A percentile compares a stretch with the other conserved stretches of the same genome.
These are phyloP conservation scores for Posidonia oceanica DNA, from an alignment of 116 monocot genomes.

Conservation along the genomic window DNA sequence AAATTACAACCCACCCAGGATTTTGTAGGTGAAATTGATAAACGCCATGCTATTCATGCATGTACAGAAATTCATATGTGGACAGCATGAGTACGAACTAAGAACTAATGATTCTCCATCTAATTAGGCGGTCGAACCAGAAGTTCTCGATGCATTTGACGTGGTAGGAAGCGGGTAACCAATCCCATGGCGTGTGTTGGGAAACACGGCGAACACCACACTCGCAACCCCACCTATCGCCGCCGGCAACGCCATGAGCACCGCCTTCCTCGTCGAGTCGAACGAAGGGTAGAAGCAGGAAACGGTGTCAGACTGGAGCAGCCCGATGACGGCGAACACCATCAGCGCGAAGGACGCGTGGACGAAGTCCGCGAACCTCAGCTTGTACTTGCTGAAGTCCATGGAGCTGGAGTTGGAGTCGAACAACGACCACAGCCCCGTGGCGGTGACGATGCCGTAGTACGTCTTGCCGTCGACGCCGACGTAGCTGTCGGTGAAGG, in stretches of 20 bases:
- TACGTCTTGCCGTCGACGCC: constrained; percentile 33
- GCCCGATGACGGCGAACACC: constrained; percentile 40
- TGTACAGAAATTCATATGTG: no score
- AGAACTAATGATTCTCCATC: no score
- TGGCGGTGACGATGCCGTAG: constrained; percentile 46
- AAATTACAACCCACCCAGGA: no score
- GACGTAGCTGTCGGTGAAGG: constrained; percentile 62
- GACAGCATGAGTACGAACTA: no score
- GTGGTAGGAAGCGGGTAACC: constrained; percentile 25
- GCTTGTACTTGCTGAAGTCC: constrained; percentile 39
- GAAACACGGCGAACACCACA: constrained; percentile 38
- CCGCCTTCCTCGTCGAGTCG: constrained; percentile 9
- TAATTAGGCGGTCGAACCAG: no score
- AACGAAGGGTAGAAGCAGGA: constrained; percentile 50
- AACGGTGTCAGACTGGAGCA: constrained; percentile 35
- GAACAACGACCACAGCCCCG: constrained; percentile 31
- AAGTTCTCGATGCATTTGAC: no score
- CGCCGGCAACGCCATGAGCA: constrained; percentile 34
- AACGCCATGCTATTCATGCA: no score
- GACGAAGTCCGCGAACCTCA: constrained; percentile 40
- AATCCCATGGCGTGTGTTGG: constrained; percentile 51
- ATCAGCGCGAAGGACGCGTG: constrained; percentile 31
- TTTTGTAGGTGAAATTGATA: no score
- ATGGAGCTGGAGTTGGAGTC: constrained; percentile 9
- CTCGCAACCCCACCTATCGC: constrained; percentile 26